Evolutionary conservation across 108 stramenopile genomes (phyloP).

Genomic region (Cyclotella sp.): DNA sequence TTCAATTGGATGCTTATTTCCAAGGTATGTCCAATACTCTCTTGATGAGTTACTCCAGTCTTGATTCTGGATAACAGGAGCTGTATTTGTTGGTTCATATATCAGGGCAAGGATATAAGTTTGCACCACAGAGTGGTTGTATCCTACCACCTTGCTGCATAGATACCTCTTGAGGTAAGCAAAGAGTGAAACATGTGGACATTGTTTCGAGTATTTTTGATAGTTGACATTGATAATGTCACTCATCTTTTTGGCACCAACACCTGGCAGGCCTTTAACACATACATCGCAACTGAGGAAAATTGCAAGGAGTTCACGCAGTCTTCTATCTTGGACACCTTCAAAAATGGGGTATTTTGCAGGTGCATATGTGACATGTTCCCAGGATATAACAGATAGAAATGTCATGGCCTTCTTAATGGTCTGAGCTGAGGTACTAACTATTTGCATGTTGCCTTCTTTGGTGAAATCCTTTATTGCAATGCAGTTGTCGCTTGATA

Average conservation of each 20-base stretch:
- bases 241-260: slow-evolving; percentile 7
- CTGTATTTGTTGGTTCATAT: slow-evolving; percentile 13
- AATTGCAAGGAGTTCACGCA: slow-evolving; percentile 15
- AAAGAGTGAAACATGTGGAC: slow-evolving; percentile 11
- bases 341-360: slow-evolving; percentile 30
- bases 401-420: not conserved
- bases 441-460: slow-evolving; percentile 12
- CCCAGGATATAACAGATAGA: slow-evolving; percentile 5
- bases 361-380: not conserved
- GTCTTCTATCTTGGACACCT: not conserved
- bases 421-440: slow-evolving; percentile 27
- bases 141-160: not conserved
- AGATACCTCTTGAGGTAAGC: slow-evolving; percentile 24
- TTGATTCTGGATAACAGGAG: too few relatives aligned
- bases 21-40: too few relatives aligned
- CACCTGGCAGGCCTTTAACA: not conserved
- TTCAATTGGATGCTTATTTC: not conserved
- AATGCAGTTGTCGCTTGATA: slow-evolving; percentile 29
- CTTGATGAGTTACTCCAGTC: slow-evolving; percentile 8
- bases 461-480: slow-evolving; percentile 20
- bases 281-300: slow-evolving; percentile 34
- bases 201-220: not conserved
- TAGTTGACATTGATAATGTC: not conserved
- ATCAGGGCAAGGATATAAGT: slow-evolving; percentile 8
- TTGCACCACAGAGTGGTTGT: too few relatives aligned